phyloP scores from a whole-genome alignment of 2,329 filamentous ascomycete genomes.

The Acrodontium crateriforme region DNA sequence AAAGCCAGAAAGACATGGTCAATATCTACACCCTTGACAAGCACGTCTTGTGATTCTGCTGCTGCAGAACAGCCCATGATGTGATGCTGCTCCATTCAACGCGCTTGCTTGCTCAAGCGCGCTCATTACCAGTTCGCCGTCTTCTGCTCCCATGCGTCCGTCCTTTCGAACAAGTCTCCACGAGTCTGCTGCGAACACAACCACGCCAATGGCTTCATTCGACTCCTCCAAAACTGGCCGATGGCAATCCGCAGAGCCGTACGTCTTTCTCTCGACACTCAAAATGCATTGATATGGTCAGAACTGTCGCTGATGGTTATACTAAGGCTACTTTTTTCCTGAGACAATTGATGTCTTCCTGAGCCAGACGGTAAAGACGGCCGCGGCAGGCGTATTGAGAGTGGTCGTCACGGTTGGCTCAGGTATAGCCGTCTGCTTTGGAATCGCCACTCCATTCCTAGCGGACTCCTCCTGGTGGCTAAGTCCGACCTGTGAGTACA shows the following conservation, averaged over 20 bases:
- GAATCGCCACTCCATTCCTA: neutral
- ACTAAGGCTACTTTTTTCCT: constrained; percentile 23
- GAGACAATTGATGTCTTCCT: constrained; percentile 57
- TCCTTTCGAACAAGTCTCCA: neutral
- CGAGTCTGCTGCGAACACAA: neutral
- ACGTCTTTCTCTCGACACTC: neutral
- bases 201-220: neutral
- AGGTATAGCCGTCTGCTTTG: constrained; percentile 49
- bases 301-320: no score
- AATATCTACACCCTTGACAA: no score
- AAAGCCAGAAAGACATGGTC: no score
- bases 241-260: neutral
- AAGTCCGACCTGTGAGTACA: neutral
- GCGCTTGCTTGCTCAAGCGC: neutral
- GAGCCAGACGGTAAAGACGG: constrained; percentile 52
- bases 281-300: constrained; percentile 31
- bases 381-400: constrained; percentile 57
- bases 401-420: constrained; percentile 58
- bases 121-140: neutral
- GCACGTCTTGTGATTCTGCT: neutral
- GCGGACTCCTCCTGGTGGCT: constrained; percentile 2
- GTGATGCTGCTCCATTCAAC: neutral
- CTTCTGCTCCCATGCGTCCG: neutral
- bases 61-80: neutral
- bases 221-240: neutral